These are phyloP conservation scores for Larix kaempferi DNA, from an alignment of 75 land plant species.

Conservation along the genomic window DNA sequence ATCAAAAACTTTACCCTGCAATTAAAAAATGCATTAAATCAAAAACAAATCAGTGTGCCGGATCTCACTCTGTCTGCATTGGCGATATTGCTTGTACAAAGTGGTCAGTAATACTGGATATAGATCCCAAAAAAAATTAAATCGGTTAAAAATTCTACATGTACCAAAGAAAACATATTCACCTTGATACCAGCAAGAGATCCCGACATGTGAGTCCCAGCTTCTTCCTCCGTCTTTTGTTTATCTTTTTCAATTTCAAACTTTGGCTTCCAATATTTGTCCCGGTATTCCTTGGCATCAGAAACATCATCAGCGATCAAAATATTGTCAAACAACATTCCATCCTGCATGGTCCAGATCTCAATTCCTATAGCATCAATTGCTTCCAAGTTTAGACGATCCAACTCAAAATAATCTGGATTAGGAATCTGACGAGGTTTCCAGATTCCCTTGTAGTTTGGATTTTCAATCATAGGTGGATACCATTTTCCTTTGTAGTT, in stretches of 20 bases:
- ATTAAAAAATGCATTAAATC: not conserved
- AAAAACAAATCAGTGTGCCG: not conserved
- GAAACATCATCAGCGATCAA: constrained; percentile 62
- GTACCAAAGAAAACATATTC: not conserved
- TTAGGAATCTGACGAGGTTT: constrained; percentile 82
- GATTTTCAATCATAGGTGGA: constrained; percentile 88
- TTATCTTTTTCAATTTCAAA: constrained; percentile 78
- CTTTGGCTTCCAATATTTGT: constrained; percentile 70
- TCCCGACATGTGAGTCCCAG: constrained; percentile 24
- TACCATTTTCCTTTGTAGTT: constrained; percentile 95
- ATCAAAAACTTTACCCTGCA: constrained; percentile 81
- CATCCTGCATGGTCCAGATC: constrained; percentile 99
- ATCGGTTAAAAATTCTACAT: not conserved
- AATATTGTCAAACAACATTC: constrained; percentile 87
- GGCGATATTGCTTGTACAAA: constrained; percentile 26
- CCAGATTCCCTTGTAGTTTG: constrained; percentile 94
- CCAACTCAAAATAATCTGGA: constrained; percentile 76
- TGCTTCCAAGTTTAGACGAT: constrained; percentile 82
- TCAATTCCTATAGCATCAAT: constrained; percentile 91
- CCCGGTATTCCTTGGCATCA: constrained; percentile 55
- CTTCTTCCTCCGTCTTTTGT: constrained; percentile 58
- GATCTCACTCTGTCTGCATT: constrained; percentile 21
- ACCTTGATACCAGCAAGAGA: constrained; percentile 62
- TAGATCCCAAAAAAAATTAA: not conserved
- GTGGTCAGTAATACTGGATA: constrained; percentile 9